A percentile compares a stretch with the other conserved stretches of the same genome.
These are phyloP conservation scores for Rossbeevera mucosa DNA, from an alignment of 768 basidiomycete species.

Conservation along the genomic window DNA sequence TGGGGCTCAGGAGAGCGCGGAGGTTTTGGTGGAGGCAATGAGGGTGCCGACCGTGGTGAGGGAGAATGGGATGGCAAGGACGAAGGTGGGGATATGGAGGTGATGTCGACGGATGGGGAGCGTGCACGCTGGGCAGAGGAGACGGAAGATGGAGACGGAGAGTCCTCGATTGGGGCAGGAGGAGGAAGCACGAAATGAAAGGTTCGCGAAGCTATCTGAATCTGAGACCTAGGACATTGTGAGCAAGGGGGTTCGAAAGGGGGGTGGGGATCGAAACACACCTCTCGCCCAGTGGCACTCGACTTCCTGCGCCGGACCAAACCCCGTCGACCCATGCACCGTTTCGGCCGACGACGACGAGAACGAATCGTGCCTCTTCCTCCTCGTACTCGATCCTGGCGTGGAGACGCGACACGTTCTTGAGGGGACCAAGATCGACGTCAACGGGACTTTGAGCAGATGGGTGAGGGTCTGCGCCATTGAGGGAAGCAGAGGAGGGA, in stretches of 20 bases:
- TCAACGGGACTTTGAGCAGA: slow-evolving; percentile 49
- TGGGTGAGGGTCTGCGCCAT: slow-evolving; percentile 40
- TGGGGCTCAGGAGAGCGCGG: slow-evolving; percentile 46
- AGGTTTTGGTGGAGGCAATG: slow-evolving; percentile 41
- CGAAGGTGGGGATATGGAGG: slow-evolving; percentile 76
- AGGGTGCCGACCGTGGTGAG: slow-evolving; percentile 46
- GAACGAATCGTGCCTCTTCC: slow-evolving; percentile 80
- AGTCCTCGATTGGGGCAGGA: slow-evolving; percentile 72
- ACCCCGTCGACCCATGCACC: slow-evolving; percentile 97
- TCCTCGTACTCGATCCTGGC: slow-evolving; percentile 94
- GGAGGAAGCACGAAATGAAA: slow-evolving; percentile 97
- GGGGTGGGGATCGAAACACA: slow-evolving; percentile 30
- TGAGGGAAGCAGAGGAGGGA: slow-evolving; percentile 48
- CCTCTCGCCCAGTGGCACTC: slow-evolving; percentile 84
- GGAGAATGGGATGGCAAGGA: slow-evolving; percentile 76
- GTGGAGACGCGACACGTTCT: slow-evolving; percentile 96
- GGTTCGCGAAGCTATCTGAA: slow-evolving; percentile 94
- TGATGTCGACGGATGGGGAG: slow-evolving; percentile 80
- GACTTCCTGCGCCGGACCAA: slow-evolving; percentile 88
- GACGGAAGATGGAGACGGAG: slow-evolving; percentile 74
- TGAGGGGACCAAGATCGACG: slow-evolving; percentile 91
- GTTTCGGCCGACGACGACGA: slow-evolving; percentile 92
- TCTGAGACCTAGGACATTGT: slow-evolving; percentile 65
- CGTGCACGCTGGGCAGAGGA: slow-evolving; percentile 64
- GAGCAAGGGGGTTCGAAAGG: slow-evolving; percentile 2